A percentile compares a stretch with the other conserved stretches of the same genome.
phyloP scores from a whole-genome alignment of 108 stramenopile genomes.

The Aurantiochytrium sp. region DNA sequence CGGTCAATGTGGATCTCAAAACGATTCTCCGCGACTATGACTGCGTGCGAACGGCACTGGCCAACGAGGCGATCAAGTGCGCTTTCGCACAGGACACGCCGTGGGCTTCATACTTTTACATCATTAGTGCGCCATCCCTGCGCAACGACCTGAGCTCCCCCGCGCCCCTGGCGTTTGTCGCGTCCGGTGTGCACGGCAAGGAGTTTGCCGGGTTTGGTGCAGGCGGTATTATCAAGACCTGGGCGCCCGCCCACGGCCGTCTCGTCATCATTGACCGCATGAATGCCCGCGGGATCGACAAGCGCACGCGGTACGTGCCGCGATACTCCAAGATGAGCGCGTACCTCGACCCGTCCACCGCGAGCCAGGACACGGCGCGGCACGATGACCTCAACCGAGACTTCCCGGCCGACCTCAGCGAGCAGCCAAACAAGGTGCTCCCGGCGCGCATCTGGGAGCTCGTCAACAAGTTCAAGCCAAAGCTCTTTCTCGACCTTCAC shows the following conservation, averaged over 20 bases:
- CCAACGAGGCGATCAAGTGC: neutral
- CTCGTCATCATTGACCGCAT: neutral
- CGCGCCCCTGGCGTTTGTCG: neutral
- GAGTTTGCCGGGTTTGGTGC: slow-evolving; percentile 21
- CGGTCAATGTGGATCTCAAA: neutral
- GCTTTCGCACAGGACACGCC: neutral
- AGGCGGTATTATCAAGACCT: slow-evolving; percentile 7
- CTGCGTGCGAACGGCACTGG: neutral
- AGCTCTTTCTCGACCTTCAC: slow-evolving; percentile 18
- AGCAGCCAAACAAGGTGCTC: neutral
- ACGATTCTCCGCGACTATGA: neutral
- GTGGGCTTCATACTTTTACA: neutral
- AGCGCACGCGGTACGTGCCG: neutral
- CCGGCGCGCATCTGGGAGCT: neutral
- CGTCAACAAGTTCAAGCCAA: neutral
- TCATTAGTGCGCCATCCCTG: neutral
- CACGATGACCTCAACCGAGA: slow-evolving; percentile 12
- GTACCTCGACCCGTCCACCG: neutral
- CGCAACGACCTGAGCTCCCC: neutral
- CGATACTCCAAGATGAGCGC: neutral
- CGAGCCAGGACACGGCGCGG: neutral
- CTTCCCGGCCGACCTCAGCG: neutral
- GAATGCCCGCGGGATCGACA: slow-evolving; percentile 15
- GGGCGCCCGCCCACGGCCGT: neutral
- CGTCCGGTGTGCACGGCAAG: neutral